Evolutionary conservation across 148 eudicot genomes (phyloP).

Genomic region (Chenopodium suecicum): DNA sequence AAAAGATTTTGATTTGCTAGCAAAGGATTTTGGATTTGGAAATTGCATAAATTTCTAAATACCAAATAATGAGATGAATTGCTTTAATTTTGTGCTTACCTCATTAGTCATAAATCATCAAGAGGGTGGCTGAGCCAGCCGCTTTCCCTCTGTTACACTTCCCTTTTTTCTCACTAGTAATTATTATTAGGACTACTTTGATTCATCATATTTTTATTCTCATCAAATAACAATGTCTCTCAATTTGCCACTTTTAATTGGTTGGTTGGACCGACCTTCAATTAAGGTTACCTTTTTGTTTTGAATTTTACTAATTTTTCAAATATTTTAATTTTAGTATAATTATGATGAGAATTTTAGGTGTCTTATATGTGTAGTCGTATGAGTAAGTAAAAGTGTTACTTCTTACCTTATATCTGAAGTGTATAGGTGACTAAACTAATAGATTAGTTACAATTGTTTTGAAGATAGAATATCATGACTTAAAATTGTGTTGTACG

Average conservation of each 20-base stretch:
- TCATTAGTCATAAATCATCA: constrained; percentile 10
- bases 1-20: constrained; percentile 25
- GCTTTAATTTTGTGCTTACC: constrained; percentile 4
- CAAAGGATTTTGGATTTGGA: not conserved
- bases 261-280: no score
- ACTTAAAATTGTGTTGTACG: no score
- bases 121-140: constrained; percentile 2
- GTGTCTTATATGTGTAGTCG: no score
- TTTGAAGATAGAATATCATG: no score
- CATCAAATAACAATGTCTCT: not conserved
- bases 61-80: not conserved
- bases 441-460: no score
- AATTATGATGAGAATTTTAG: no score
- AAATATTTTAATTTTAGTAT: no score
- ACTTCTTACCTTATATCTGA: no score
- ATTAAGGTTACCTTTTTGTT: no score
- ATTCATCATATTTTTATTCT: not conserved
- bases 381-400: no score
- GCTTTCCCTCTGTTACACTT: not conserved
- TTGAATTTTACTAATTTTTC: no score
- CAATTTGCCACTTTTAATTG: not conserved
- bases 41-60: not conserved
- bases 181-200: not conserved
- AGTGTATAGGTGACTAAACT: no score
- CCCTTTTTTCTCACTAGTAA: not conserved